Evolutionary conservation across 495 filamentous ascomycete genomes (phyloP).

Genomic region (Aspergillus haitiensis): DNA sequence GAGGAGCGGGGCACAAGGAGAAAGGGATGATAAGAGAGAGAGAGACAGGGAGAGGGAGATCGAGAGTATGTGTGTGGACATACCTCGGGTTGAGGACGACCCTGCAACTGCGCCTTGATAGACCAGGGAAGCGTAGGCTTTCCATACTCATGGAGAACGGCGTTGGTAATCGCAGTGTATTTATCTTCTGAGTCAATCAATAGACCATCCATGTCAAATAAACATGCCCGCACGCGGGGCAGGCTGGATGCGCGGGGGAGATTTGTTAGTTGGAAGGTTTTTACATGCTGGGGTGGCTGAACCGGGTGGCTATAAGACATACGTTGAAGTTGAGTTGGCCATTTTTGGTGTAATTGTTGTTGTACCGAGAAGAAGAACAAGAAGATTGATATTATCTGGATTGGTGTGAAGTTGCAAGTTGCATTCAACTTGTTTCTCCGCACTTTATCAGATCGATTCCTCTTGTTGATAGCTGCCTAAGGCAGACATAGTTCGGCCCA

Average conservation of each 20-base stretch:
- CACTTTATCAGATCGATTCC: neutral
- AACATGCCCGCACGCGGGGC: conserved; percentile 82
- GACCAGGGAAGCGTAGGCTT: conserved; percentile 79
- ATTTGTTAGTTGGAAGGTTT: conserved; percentile 17
- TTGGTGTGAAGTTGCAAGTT: too few relatives aligned
- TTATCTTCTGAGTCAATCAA: conserved; percentile 92
- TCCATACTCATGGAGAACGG: conserved; percentile 71
- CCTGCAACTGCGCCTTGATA: conserved; percentile 92
- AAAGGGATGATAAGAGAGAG: conserved; percentile 6
- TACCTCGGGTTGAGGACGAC: conserved; percentile 77
- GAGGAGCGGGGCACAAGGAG: neutral
- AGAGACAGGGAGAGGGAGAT: too few relatives aligned
- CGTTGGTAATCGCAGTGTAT: conserved; percentile 82
- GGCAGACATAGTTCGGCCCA: neutral
- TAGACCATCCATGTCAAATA: conserved; percentile 99
- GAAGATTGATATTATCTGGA: neutral
- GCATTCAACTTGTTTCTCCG: too few relatives aligned
- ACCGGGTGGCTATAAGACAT: neutral
- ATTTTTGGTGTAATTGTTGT: too few relatives aligned
- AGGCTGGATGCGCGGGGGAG: conserved; percentile 44
- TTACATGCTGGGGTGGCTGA: conserved; percentile 5
- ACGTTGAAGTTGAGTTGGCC: neutral
- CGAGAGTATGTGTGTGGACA: neutral
- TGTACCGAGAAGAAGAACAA: neutral
- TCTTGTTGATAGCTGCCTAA: conserved; percentile 12